Evolutionary conservation across 768 basidiomycete species (phyloP), one percentile per base, ranked within the genome.

Genomic region (Tubosaeta sp.): DNA sequence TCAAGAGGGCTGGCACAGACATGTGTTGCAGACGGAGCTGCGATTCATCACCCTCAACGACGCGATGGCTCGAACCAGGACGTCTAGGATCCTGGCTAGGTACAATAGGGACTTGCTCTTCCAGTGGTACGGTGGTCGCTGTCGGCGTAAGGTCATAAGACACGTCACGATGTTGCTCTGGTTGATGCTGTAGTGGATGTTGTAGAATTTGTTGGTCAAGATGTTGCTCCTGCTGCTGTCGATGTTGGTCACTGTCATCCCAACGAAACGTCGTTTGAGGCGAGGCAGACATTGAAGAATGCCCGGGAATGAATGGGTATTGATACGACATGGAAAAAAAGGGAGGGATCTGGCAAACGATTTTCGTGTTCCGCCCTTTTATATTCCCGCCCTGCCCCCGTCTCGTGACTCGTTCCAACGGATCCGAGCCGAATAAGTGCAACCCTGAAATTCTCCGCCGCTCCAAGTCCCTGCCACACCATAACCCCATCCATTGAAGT

Each of bases 321-420:
- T 74, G 72, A 69, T 74, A 79, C 64, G 79, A 78, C 78, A 79
- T 80, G 67, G 64, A 58, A 57, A 63, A 64, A 59, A 61, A 62
- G 62, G 60, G 69, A 64, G 62, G 58, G 61, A 53, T 57, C 38
- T 57, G 45, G 1, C 11, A 49, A 8, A 13, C 1, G 43, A 53
- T 59, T 55, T 63, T 56, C 54, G 31, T 54, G 52, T 52, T 54
- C 56, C 61, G 55, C 47, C 51, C 51, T 73, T 68, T 75, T 69
- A 71, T 67, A 67, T 39, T 4, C 43, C 53, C 3, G 22, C 22
- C 22, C 22, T 22, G 22, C 22, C 22, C 19, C 11, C 37, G 17
- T 35, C 56, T n/a, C 53, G 56, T 65, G 68, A 71, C 63, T 70
- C 67, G 42, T 48, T 22, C 49, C 29, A 26, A n/a, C 57, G 66